Conservation (phyloP, 306 rosid species). For the Quercus suber region DNA sequence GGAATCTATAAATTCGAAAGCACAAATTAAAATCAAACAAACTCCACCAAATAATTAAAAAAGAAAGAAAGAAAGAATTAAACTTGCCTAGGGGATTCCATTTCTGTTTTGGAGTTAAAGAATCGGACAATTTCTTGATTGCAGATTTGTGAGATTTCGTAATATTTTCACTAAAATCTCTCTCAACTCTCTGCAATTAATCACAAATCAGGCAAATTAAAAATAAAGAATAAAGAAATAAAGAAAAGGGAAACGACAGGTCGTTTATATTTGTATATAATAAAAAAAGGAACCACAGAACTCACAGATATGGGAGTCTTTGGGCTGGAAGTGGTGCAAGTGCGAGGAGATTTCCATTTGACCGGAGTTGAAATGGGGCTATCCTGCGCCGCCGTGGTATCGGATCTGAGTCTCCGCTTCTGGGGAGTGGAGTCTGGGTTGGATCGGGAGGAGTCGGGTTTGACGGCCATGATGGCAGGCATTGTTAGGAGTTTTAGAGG, state of each 20-base stretch:
- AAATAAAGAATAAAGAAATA: background rate
- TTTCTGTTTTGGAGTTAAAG: constrained; percentile 23
- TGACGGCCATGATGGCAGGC: constrained; percentile 24
- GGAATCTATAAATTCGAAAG: constrained; percentile 33
- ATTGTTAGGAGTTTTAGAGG: constrained; percentile 6
- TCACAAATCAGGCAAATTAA: background rate
- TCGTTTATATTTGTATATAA: too few species aligned
- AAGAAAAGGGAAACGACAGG: background rate
- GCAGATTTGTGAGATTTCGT: constrained; percentile 11
- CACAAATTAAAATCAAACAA: background rate
- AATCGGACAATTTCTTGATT: constrained; percentile 8
- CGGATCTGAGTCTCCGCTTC: constrained; percentile 46
- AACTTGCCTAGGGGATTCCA: constrained; percentile 71
- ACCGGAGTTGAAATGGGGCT: constrained; percentile 30
- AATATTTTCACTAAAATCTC: constrained; percentile 10
- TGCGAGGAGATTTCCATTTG: constrained; percentile 49
- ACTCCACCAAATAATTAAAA: background rate
- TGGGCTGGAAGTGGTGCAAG: constrained; percentile 26
- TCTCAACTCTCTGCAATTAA: constrained; percentile 37
- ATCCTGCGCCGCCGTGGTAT: constrained; percentile 20
- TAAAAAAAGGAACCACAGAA: background rate
- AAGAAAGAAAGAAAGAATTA: background rate
- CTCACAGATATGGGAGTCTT: constrained; percentile 26
- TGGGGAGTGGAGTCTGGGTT: constrained; percentile 29
- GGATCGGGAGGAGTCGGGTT: background rate